These are phyloP conservation scores for Cochlearia excelsa DNA, from an alignment of 345 rosid species.

Conservation along the genomic window DNA sequence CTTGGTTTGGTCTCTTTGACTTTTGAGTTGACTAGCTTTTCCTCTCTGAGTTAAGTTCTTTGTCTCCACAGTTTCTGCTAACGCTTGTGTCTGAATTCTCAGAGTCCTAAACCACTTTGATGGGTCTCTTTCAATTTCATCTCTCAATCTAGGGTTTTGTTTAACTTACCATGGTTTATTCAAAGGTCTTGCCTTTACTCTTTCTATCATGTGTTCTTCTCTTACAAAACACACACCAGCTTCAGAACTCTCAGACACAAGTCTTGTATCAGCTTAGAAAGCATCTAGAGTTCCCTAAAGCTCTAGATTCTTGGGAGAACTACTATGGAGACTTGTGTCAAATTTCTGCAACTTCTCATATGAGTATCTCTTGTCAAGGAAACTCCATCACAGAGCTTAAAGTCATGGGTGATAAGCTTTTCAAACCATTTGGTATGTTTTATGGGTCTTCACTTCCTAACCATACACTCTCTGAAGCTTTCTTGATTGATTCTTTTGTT, in stretches of 20 bases:
- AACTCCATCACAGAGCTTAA: conserved; percentile 69
- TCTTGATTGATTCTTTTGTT: conserved; percentile 75
- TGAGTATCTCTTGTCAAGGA: conserved; percentile 61
- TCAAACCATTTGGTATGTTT: conserved; percentile 50
- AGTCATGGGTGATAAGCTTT: conserved; percentile 70
- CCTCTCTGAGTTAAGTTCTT: conserved; percentile 9
- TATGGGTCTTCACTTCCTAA: conserved; percentile 56
- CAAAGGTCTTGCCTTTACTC: conserved; percentile 36
- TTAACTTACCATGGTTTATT: conserved; percentile 37
- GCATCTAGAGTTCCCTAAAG: conserved; percentile 79
- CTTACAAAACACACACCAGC: conserved; percentile 45
- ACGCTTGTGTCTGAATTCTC: conserved; percentile 7
- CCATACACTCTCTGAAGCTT: conserved; percentile 62
- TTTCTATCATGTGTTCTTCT: conserved; percentile 44
- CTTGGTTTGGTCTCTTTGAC: conserved; percentile 18
- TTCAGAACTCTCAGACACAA: conserved; percentile 60
- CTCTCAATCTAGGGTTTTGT: conserved; percentile 29
- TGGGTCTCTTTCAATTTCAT: conserved; percentile 28
- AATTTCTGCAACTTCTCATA: conserved; percentile 52
- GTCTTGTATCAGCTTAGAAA: conserved; percentile 70
- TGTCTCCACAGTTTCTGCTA: conserved; percentile 8
- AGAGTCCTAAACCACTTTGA: not conserved
- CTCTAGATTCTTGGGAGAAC: conserved; percentile 54
- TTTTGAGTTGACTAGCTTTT: conserved; percentile 23
- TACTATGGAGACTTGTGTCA: conserved; percentile 69